Conservation (phyloP, 148 eudicot species). For the Camellia granthamiana region DNA sequence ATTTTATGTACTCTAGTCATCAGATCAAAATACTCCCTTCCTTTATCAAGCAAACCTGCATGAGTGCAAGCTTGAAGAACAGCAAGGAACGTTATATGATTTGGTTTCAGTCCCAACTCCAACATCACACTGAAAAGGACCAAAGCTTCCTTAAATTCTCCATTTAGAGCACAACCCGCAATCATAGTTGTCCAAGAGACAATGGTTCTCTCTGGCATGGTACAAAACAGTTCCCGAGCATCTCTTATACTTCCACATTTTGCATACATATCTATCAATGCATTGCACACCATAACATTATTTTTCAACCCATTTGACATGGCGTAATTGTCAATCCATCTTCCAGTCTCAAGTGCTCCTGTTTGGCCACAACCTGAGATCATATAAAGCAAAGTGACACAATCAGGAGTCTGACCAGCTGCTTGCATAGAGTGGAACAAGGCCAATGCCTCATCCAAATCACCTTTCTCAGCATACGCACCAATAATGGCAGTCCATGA, state of each 20-base stretch:
- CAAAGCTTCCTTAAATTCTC: constrained; percentile 47
- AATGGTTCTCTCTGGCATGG: constrained; percentile 44
- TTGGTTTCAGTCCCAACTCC: constrained; percentile 45
- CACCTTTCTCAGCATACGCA: constrained; percentile 49
- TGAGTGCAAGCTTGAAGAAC: constrained; percentile 72
- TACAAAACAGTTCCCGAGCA: constrained; percentile 42
- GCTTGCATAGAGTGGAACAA: constrained; percentile 50
- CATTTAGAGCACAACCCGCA: constrained; percentile 56
- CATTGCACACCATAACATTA: constrained; percentile 41
- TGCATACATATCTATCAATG: constrained; percentile 62
- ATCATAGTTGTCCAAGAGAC: constrained; percentile 71
- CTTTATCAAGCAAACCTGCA: constrained; percentile 58
- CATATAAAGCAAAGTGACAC: constrained; percentile 47
- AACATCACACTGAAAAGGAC: constrained; percentile 40
- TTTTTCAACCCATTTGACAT: constrained; percentile 29
- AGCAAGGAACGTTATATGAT: constrained; percentile 59
- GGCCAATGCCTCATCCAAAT: constrained; percentile 48
- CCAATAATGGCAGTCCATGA: constrained; percentile 69
- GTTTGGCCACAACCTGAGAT: constrained; percentile 54
- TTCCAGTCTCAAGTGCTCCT: constrained; percentile 65
- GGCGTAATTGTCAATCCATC: constrained; percentile 47
- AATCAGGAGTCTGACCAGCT: constrained; percentile 55
- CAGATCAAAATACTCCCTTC: constrained; percentile 47
- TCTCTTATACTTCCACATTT: constrained; percentile 54
- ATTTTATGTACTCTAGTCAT: constrained; percentile 45